These are phyloP conservation scores for Nyctanthes arbortristis DNA, from an alignment of 257 asterid species.

Conservation along the genomic window DNA sequence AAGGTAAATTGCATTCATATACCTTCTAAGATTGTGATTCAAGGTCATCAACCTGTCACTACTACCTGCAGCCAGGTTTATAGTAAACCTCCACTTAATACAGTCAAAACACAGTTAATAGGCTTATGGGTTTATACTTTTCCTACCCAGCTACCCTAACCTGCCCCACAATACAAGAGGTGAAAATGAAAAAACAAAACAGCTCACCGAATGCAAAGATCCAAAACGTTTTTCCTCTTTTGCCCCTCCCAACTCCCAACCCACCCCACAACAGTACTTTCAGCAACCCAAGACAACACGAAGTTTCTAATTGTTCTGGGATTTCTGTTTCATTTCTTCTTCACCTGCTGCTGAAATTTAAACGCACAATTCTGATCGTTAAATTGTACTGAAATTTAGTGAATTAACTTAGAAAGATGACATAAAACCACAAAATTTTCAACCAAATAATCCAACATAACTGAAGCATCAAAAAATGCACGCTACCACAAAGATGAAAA, in stretches of 20 bases:
- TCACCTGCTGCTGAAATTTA: constrained; percentile 15
- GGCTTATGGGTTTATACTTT: constrained; percentile 14
- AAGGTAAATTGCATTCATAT: background rate
- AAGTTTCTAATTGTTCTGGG: constrained; percentile 18
- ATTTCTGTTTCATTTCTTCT: constrained; percentile 13
- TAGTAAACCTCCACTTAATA: constrained; percentile 11
- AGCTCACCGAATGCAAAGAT: constrained; percentile 34
- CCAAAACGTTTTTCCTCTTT: constrained; percentile 28
- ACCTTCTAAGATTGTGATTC: background rate
- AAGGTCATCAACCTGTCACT: constrained; percentile 11
- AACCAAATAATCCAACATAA: constrained; percentile 23
- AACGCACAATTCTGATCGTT: constrained; percentile 35
- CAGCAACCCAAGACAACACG: constrained; percentile 27
- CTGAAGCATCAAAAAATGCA: constrained; percentile 13
- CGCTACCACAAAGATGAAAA: background rate
- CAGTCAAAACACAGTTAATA: constrained; percentile 2
- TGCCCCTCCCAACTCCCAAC: background rate
- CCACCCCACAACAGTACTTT: background rate
- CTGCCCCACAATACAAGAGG: constrained; percentile 16
- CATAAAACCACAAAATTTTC: constrained; percentile 19
- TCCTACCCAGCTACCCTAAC: background rate
- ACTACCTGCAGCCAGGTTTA: constrained; percentile 17
- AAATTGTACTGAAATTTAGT: constrained; percentile 31
- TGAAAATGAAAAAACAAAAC: constrained; percentile 13
- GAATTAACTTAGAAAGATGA: constrained; percentile 29